These are phyloP conservation scores for Phytophthora sansomeana DNA, from an alignment of 352 stramenopile genomes.

Conservation along the genomic window DNA sequence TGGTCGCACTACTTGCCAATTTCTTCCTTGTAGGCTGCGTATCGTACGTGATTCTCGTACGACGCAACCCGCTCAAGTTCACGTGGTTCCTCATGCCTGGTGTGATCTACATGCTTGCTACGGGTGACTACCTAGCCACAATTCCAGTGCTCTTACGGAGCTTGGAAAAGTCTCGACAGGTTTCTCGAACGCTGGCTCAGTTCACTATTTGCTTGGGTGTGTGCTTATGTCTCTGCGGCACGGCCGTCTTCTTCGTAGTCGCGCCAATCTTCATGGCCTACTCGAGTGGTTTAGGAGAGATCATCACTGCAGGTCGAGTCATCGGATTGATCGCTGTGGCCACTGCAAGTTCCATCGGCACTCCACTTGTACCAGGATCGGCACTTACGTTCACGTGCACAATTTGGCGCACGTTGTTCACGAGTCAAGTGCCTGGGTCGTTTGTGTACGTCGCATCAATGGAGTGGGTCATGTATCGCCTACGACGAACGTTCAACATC, in stretches of 20 bases:
- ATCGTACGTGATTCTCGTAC: slow-evolving; percentile 64
- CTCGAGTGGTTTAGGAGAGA: slow-evolving; percentile 48
- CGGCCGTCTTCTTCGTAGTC: slow-evolving; percentile 60
- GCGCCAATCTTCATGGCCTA: slow-evolving; percentile 72
- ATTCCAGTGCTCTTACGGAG: slow-evolving; percentile 71
- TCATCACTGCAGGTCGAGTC: slow-evolving; percentile 50
- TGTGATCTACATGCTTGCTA: slow-evolving; percentile 65
- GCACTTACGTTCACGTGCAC: slow-evolving; percentile 63
- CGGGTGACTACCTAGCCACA: slow-evolving; percentile 53
- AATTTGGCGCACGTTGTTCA: slow-evolving; percentile 62
- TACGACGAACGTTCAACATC: slow-evolving; percentile 70
- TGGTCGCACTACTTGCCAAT: slow-evolving; percentile 48
- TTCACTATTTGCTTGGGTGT: slow-evolving; percentile 64
- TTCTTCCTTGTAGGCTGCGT: slow-evolving; percentile 66
- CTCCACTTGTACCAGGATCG: slow-evolving; percentile 42
- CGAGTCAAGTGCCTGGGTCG: slow-evolving; percentile 40
- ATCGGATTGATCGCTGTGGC: slow-evolving; percentile 55
- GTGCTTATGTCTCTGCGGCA: slow-evolving; percentile 59
- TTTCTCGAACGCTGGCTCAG: slow-evolving; percentile 71
- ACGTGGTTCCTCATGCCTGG: slow-evolving; percentile 60
- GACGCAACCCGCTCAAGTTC: slow-evolving; percentile 71
- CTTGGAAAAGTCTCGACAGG: slow-evolving; percentile 65
- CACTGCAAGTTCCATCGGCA: slow-evolving; percentile 62
- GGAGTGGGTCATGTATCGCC: slow-evolving; percentile 65
- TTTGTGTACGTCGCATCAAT: slow-evolving; percentile 54